These are phyloP conservation scores for Dryas alaskensis DNA, from an alignment of 306 rosid species.

Conservation along the genomic window DNA sequence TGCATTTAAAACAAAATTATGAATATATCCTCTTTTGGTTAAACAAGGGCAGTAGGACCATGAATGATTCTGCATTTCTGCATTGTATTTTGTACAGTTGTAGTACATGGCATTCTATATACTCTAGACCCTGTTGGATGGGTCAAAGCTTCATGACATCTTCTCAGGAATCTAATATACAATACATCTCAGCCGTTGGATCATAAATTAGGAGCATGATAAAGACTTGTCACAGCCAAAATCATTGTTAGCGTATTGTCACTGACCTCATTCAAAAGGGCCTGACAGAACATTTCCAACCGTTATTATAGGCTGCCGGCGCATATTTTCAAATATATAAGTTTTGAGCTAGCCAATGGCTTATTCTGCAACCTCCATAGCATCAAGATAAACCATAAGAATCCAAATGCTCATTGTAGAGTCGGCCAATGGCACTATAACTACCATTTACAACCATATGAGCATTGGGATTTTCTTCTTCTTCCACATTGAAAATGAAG, in stretches of 20 bases:
- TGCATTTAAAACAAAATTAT: not conserved
- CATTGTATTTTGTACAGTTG: conserved; percentile 8
- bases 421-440: conserved; percentile 41
- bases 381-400: conserved; percentile 17
- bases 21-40: conserved; percentile 7
- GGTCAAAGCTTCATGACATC: not conserved
- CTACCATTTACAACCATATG: conserved; percentile 31
- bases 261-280: conserved; percentile 32
- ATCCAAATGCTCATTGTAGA: conserved; percentile 39
- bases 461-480: conserved; percentile 29
- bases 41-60: not conserved
- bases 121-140: not conserved
- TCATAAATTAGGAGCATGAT: not conserved
- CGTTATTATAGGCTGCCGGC: conserved; percentile 45
- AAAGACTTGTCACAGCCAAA: not conserved
- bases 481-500: conserved; percentile 6
- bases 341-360: not conserved
- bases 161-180: not conserved
- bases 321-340: conserved; percentile 19
- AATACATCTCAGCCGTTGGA: not conserved
- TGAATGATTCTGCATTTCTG: not conserved
- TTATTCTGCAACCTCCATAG: not conserved
- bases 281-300: conserved; percentile 32
- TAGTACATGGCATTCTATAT: not conserved
- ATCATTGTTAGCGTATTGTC: conserved; percentile 8